Evolutionary conservation across 1,284 basidiomycete species (phyloP).

Genomic region (Cutaneotrichosporon cutaneum): DNA sequence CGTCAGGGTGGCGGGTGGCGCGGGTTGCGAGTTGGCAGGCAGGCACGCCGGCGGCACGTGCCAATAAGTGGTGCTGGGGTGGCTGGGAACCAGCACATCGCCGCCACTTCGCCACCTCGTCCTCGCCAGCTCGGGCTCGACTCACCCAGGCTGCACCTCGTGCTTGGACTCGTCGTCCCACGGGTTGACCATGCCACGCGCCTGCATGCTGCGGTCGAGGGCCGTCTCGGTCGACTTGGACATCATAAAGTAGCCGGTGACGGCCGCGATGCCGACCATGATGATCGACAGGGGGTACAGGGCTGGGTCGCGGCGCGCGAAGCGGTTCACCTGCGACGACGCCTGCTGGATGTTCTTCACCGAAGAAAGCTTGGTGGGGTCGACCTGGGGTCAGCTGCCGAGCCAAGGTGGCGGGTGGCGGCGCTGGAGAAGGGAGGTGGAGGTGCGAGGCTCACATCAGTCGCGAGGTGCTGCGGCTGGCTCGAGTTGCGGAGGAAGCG

Average conservation of each 20-base stretch:
- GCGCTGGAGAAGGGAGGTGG: background rate
- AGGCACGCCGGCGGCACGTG: background rate
- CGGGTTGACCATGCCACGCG: conserved; percentile 43
- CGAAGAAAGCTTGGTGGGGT: conserved; percentile 44
- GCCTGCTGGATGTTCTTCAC: conserved; percentile 43
- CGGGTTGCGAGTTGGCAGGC: no score
- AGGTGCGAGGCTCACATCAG: conserved; percentile 14
- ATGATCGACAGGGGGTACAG: conserved; percentile 51
- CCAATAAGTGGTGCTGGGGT: background rate
- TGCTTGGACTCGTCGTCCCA: conserved; percentile 48
- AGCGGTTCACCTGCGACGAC: conserved; percentile 48
- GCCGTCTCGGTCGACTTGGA: conserved; percentile 44
- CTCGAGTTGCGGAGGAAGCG: conserved; percentile 5
- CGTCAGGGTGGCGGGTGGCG: no score
- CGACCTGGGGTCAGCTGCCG: conserved; percentile 27
- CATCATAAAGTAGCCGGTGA: conserved; percentile 51
- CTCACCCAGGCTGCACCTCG: conserved; percentile 45
- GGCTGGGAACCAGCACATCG: background rate
- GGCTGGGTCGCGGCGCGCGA: conserved; percentile 52
- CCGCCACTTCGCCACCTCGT: no score
- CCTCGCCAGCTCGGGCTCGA: no score
- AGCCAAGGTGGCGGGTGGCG: background rate
- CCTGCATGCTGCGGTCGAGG: conserved; percentile 33
- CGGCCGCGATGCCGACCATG: conserved; percentile 44
- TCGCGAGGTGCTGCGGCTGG: conserved; percentile 15